Base-by-base conservation (phyloP, 2,329 filamentous ascomycete species). In the Aureobasidium pullulans region DNA sequence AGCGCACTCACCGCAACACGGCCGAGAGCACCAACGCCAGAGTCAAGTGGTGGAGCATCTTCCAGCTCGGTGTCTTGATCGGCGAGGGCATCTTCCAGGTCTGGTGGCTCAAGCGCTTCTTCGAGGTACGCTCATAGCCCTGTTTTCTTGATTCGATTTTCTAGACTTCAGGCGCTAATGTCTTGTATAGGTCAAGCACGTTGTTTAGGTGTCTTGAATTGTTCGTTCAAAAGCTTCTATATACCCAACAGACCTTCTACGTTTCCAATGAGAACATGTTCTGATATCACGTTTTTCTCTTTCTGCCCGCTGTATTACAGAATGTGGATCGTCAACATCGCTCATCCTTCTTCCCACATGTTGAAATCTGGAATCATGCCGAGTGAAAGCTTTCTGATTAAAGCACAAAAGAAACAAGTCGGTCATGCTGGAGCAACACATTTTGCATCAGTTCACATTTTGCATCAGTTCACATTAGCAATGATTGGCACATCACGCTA, bases 31-130 rank as follows among this genome's bases (percentile, higher is more conserved):
- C 94, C 70, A 99, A 99, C 76, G 84, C 85, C 67, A 84, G 94
- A 66, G 94, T 99, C 73, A 99, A 99, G 81, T 99, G 94, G 94
- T 99, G 94, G 94, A 96, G 94, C 75, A 83, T 97, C 68, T 97
- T 97, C 76, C 92, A 99, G 76, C 85, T 99, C 65, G 83, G 85
- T 60, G 86, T 97, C 53, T 83, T 99, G 64, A 81, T 95, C 65
- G 91, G 88, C 69, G 90, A 97, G 79, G 94, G 91, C 62, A 79
- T 96, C 66, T 99, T 99, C 81, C 94, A 99, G 79, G 93, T 99
- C 65, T 99, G 94, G 93, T 99, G 94, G 92, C 77, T 99, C 73
- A 94, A 96, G 79, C 85, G 94, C 71, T 99, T 99, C 83, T 96
- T 96, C 72, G 92, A 96, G 85, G 85, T 86, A 72, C 64, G 75